Conservation (phyloP, 352 stramenopile species). For the Pythium angustatum region DNA sequence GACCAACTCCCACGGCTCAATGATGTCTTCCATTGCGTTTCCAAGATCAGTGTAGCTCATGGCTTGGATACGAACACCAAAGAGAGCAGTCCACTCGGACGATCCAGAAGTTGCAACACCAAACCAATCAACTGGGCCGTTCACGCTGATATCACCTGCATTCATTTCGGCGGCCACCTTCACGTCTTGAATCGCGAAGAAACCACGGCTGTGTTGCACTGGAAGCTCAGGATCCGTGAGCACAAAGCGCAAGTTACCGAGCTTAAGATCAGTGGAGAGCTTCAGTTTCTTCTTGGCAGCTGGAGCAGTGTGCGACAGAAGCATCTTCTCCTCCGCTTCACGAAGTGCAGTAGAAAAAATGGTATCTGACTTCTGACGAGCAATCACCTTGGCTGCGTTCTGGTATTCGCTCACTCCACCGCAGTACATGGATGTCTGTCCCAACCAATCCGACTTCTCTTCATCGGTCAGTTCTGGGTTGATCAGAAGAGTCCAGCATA, state of each 20-base stretch:
- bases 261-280: conserved; percentile 34
- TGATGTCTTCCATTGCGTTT: conserved; percentile 40
- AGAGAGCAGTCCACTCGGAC: conserved; percentile 37
- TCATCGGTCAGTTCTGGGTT: conserved; percentile 21
- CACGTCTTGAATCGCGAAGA: conserved; percentile 39
- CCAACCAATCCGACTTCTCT: conserved; percentile 31
- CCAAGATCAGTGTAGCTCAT: conserved; percentile 40
- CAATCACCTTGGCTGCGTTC: conserved; percentile 34
- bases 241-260: conserved; percentile 38
- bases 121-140: conserved; percentile 26
- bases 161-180: conserved; percentile 32
- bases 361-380: conserved; percentile 32
- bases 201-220: conserved; percentile 32
- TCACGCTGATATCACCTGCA: conserved; percentile 22
- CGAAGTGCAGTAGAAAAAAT: conserved; percentile 30
- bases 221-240: conserved; percentile 39
- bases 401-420: conserved; percentile 45
- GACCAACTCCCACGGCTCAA: conserved; percentile 42
- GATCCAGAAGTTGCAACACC: conserved; percentile 25
- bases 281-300: conserved; percentile 29
- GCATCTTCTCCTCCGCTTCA: conserved; percentile 31
- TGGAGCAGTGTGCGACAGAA: conserved; percentile 8
- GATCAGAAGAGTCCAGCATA: conserved; percentile 34
- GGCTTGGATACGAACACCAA: conserved; percentile 36
- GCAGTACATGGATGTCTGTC: conserved; percentile 31